Conservation (phyloP, 1,284 basidiomycete species). For the Xerocomus nothofagi region DNA sequence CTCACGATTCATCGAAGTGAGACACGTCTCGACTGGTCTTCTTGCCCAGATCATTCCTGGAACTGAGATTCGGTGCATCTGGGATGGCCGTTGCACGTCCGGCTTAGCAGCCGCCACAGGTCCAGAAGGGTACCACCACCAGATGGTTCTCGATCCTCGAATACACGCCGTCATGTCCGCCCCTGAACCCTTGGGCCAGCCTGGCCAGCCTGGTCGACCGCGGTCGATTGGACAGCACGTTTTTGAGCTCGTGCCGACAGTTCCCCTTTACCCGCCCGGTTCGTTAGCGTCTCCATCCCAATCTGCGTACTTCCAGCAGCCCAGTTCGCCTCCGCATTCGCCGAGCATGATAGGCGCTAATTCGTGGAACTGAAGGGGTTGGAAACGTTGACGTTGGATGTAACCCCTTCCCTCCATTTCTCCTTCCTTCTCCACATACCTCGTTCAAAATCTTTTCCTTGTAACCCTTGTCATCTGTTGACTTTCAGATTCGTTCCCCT, state of each 20-base stretch:
- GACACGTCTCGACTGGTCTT: constrained; percentile 82
- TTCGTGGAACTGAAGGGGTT: constrained; percentile 24
- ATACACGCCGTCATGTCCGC: constrained; percentile 76
- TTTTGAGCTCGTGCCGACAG: constrained; percentile 79
- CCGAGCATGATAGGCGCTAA: constrained; percentile 38
- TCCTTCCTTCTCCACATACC: not conserved
- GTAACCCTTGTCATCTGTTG: not conserved
- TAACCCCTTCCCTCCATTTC: too few species aligned
- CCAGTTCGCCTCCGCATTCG: constrained; percentile 62
- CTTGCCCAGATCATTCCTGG: constrained; percentile 88
- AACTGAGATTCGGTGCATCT: constrained; percentile 81
- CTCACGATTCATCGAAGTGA: constrained; percentile 88
- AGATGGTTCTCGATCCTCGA: constrained; percentile 66
- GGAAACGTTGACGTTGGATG: constrained; percentile 1
- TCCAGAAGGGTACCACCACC: constrained; percentile 34
- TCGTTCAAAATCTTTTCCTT: not conserved
- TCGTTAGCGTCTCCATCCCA: constrained; percentile 64
- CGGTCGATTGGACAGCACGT: constrained; percentile 67
- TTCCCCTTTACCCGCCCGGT: constrained; percentile 64
- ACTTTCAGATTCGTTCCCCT: not conserved
- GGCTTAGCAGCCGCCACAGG: constrained; percentile 35
- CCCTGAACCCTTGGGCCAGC: constrained; percentile 42
- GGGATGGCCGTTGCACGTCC: constrained; percentile 74
- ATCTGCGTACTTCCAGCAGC: constrained; percentile 59
- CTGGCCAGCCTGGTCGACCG: constrained; percentile 36